Conservation (phyloP, 805 yeast species). For the Lachancea thermotolerans region DNA sequence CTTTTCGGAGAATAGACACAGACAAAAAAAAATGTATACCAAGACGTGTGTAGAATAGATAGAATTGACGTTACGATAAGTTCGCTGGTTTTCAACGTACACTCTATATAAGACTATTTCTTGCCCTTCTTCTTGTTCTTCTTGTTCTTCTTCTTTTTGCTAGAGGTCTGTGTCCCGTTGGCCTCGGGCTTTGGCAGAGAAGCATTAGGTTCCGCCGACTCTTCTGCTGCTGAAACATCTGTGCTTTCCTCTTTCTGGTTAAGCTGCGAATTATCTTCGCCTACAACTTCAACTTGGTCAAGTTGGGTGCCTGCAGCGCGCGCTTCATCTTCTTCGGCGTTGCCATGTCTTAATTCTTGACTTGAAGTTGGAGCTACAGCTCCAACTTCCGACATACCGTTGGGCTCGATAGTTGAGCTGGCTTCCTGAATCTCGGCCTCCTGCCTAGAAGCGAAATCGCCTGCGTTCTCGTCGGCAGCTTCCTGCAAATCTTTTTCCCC, state of each 20-base stretch:
- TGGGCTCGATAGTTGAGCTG: too few relatives aligned
- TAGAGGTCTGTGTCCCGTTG: conserved; percentile 9
- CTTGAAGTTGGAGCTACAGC: too few relatives aligned
- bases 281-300: too few relatives aligned
- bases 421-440: too few relatives aligned
- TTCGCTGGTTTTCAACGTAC: neutral
- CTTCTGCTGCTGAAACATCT: conserved; percentile 9
- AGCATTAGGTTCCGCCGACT: conserved; percentile 10
- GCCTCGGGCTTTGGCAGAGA: conserved; percentile 11
- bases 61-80: neutral
- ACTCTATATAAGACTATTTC: conserved; percentile 5
- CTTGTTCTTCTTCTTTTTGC: conserved; percentile 23
- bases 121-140: conserved; percentile 26
- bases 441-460: too few relatives aligned
- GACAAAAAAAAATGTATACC: neutral
- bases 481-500: too few relatives aligned
- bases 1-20: conserved; percentile 74
- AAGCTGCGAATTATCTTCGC: too few relatives aligned
- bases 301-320: too few relatives aligned
- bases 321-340: too few relatives aligned
- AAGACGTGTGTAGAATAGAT: neutral
- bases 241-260: conserved; percentile 8
- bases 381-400: too few relatives aligned
- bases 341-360: too few relatives aligned
- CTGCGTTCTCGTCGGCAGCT: too few relatives aligned